Evolutionary conservation across 2,329 filamentous ascomycete genomes (phyloP).

Genomic region (Ophiobolus disseminans): DNA sequence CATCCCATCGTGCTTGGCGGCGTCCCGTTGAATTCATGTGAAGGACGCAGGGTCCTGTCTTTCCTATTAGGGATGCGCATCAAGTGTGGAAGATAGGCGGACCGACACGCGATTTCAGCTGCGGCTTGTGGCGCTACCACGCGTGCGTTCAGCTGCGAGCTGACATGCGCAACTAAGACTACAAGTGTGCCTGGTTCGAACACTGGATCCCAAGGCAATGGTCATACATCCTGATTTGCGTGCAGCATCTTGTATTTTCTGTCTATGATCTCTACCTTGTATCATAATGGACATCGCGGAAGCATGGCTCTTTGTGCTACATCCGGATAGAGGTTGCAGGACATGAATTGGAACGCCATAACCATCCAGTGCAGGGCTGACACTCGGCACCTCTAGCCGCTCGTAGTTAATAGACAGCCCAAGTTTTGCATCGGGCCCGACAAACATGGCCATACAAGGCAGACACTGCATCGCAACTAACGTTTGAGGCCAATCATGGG

Average conservation of each 20-base stretch:
- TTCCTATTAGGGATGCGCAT: not conserved
- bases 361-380: slow-evolving; percentile 3
- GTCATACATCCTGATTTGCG: not conserved
- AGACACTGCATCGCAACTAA: slow-evolving; percentile 28
- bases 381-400: slow-evolving; percentile 3
- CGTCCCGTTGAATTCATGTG: not conserved
- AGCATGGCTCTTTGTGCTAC: too few relatives aligned
- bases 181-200: too few relatives aligned
- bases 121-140: slow-evolving; percentile 1
- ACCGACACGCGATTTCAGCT: slow-evolving; percentile 5
- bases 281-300: too few relatives aligned
- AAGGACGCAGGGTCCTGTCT: slow-evolving; percentile 2
- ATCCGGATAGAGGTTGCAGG: too few relatives aligned
- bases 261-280: too few relatives aligned
- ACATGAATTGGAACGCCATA: too few relatives aligned
- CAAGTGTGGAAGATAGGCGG: not conserved
- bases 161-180: not conserved
- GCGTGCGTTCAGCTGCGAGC: not conserved
- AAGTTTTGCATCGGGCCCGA: slow-evolving; percentile 15
- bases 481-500: slow-evolving; percentile 4
- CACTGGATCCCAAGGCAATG: too few relatives aligned
- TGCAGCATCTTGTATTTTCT: too few relatives aligned
- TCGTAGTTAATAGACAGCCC: slow-evolving; percentile 2
- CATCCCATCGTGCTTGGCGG: slow-evolving; percentile 1
- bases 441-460: slow-evolving; percentile 17